A percentile compares a stretch with the other conserved stretches of the same genome.
Evolutionary conservation across 2,329 filamentous ascomycete genomes (phyloP).

Genomic region (Pseudocercospora eumusae): DNA sequence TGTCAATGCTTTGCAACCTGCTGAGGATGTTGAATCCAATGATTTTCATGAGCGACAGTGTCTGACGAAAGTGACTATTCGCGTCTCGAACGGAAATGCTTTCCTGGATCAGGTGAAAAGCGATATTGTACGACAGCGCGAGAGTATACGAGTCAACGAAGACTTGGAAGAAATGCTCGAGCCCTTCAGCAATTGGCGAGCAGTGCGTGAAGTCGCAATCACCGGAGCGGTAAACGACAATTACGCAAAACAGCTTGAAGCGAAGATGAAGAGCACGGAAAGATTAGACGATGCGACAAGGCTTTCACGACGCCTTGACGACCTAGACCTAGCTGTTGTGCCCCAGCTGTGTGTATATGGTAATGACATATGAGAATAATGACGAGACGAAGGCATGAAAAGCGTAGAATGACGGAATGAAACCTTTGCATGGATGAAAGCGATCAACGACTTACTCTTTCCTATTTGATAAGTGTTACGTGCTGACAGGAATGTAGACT

Average conservation of each 20-base stretch:
- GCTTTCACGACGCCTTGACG: constrained; percentile 13
- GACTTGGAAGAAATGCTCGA: constrained; percentile 47
- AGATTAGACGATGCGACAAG: constrained; percentile 8
- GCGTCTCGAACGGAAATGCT: constrained; percentile 38
- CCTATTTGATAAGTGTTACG: neutral
- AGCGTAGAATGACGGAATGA: neutral
- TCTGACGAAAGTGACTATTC: constrained; percentile 31
- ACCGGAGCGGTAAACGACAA: constrained; percentile 44
- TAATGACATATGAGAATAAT: constrained; percentile 28
- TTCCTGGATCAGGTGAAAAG: constrained; percentile 36
- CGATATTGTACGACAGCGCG: constrained; percentile 33
- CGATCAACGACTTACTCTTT: neutral
- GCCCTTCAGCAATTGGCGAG: constrained; percentile 44
- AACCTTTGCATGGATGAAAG: neutral
- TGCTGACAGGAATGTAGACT: neutral
- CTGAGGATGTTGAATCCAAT: constrained; percentile 24
- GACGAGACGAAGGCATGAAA: constrained; percentile 12
- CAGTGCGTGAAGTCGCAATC: constrained; percentile 42
- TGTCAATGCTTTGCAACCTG: constrained; percentile 41
- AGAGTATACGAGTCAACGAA: constrained; percentile 36
- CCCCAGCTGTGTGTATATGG: constrained; percentile 34
- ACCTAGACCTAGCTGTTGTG: constrained; percentile 16
- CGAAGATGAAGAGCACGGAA: constrained; percentile 36
- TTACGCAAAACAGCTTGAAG: constrained; percentile 41
- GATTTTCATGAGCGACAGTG: constrained; percentile 8